Evolutionary conservation across 805 yeast genomes (phyloP).

Genomic region (Starmerella tilneyi): DNA sequence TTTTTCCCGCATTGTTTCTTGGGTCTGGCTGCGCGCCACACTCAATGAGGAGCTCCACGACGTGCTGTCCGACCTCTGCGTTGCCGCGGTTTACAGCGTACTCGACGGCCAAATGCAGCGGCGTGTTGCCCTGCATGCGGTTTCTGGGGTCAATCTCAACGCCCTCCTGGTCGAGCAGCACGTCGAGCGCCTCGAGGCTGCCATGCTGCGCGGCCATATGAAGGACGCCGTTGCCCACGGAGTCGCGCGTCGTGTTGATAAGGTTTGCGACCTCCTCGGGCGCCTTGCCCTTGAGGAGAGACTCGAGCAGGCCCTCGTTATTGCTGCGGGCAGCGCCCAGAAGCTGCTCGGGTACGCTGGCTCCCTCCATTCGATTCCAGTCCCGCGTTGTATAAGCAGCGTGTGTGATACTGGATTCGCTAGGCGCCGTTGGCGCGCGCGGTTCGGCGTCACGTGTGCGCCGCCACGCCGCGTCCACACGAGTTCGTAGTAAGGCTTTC

Average conservation of each 20-base stretch:
- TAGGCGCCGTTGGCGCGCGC: background rate
- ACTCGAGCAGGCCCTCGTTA: slow-evolving; percentile 61
- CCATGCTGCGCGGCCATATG: slow-evolving; percentile 79
- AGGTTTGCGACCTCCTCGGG: slow-evolving; percentile 35
- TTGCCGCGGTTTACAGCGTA: slow-evolving; percentile 53
- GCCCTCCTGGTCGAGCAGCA: slow-evolving; percentile 73
- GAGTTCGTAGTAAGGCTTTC: too few relatives aligned
- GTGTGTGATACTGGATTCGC: too few relatives aligned
- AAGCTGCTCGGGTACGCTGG: slow-evolving; percentile 64
- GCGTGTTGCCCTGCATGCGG: slow-evolving; percentile 68
- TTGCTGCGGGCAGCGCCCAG: slow-evolving; percentile 82
- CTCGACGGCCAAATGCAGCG: slow-evolving; percentile 74
- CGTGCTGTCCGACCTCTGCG: slow-evolving; percentile 61
- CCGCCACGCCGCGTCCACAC: too few relatives aligned
- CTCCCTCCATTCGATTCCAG: slow-evolving; percentile 49
- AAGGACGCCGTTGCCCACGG: slow-evolving; percentile 69
- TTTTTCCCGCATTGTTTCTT: slow-evolving; percentile 50
- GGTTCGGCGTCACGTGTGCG: background rate
- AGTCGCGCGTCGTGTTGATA: slow-evolving; percentile 61
- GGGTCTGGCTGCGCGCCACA: slow-evolving; percentile 76
- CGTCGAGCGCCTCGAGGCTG: slow-evolving; percentile 71
- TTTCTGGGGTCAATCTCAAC: slow-evolving; percentile 80
- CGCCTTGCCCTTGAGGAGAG: slow-evolving; percentile 38
- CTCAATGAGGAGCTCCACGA: slow-evolving; percentile 66
- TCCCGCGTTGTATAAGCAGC: too few relatives aligned